phyloP scores from a whole-genome alignment of 1,139 yeast species.

The Saccharomyces hybrid region DNA sequence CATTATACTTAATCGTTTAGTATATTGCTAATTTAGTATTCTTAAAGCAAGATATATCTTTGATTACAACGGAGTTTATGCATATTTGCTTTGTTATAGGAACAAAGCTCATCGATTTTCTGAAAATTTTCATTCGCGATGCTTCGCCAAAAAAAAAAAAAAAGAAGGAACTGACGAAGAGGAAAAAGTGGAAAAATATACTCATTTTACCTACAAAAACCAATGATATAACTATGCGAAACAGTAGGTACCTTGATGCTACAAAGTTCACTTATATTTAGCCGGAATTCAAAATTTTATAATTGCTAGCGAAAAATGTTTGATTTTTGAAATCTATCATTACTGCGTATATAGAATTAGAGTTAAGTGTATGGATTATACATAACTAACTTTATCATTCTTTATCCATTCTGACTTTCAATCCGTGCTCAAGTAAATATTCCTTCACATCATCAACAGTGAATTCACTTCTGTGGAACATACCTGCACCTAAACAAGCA shows the following conservation, averaged over 20 bases:
- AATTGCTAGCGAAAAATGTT: not conserved
- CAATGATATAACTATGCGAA: not conserved
- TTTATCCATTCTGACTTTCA: slow-evolving; percentile 45
- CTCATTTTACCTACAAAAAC: not conserved
- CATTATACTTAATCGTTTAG: slow-evolving; percentile 36
- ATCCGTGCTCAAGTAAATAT: slow-evolving; percentile 45
- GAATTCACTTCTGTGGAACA: slow-evolving; percentile 92
- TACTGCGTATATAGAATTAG: not conserved
- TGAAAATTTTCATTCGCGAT: not conserved
- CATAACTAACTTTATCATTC: not conserved
- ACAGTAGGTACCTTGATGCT: too few relatives aligned
- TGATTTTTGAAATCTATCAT: not conserved
- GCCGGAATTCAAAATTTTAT: too few relatives aligned
- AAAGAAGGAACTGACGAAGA: too few relatives aligned
- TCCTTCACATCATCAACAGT: slow-evolving; percentile 77
- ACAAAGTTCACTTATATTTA: not conserved
- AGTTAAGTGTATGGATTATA: not conserved
- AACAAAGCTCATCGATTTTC: not conserved
- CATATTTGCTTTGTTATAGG: not conserved
- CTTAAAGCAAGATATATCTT: not conserved
- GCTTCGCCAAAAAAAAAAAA: not conserved
- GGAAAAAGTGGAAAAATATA: not conserved
- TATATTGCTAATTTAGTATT: not conserved
- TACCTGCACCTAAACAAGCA: slow-evolving; percentile 97
- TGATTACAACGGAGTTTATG: not conserved